These are phyloP conservation scores for Lactifluus piperatus DNA, from an alignment of 768 basidiomycete species.

Conservation along the genomic window DNA sequence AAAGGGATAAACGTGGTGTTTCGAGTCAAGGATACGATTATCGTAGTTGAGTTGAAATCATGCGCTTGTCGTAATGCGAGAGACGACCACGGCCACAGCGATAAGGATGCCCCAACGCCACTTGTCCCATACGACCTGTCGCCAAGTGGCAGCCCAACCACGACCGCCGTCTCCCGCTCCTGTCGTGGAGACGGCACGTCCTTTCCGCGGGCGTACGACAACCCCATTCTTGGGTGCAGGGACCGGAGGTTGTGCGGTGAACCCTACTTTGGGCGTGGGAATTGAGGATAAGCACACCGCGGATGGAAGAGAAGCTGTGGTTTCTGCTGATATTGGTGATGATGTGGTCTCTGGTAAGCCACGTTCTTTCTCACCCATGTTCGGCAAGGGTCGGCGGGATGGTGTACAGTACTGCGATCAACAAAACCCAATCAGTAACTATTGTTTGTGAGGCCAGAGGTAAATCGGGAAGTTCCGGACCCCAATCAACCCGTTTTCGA, in stretches of 20 bases:
- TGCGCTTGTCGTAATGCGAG: constrained; percentile 51
- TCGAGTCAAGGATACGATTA: not conserved
- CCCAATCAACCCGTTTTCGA: not conserved
- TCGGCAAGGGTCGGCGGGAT: constrained; percentile 66
- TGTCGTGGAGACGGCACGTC: constrained; percentile 16
- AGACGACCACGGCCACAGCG: constrained; percentile 68
- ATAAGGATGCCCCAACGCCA: constrained; percentile 80
- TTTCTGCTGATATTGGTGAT: constrained; percentile 11
- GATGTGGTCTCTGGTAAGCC: constrained; percentile 35
- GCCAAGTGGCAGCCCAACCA: constrained; percentile 55
- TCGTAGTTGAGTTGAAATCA: not conserved
- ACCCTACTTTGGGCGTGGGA: constrained; percentile 21
- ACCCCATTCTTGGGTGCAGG: constrained; percentile 5
- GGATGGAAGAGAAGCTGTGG: constrained; percentile 18
- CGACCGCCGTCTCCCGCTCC: constrained; percentile 24
- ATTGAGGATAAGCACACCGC: constrained; percentile 14
- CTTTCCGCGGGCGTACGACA: constrained; percentile 17
- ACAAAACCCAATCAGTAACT: constrained; percentile 18
- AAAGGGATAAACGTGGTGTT: not conserved
- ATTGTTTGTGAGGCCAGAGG: not conserved
- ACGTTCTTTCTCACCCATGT: constrained; percentile 82
- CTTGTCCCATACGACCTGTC: constrained; percentile 68
- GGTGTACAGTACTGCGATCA: constrained; percentile 57
- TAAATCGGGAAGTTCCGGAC: not conserved
- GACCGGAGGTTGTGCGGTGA: not conserved